Base-by-base conservation (phyloP, 2,329 filamentous ascomycete genomes). In the Fusarium equiseti region DNA sequence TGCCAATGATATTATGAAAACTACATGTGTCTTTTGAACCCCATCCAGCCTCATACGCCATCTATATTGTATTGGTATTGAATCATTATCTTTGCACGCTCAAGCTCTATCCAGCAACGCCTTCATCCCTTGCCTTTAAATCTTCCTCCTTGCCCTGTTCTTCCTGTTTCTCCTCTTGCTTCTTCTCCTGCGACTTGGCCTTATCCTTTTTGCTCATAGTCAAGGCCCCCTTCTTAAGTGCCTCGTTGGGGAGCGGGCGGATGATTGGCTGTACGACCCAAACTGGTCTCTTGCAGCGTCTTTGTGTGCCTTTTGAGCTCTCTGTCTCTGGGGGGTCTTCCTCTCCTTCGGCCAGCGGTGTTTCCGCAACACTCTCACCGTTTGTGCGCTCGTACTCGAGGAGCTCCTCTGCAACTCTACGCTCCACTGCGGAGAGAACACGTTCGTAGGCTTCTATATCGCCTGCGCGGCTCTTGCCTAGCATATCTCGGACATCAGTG, bases 211-310 rank as follows among this genome's bases (percentile, higher is more conserved):
- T 95, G 75, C 90, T 93, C 67, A 91, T 78, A 61, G 86, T 88
- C 35, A 64, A 79, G 97, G 92, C 91, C 0, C 95, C 95, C 78
- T 93, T 94, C 68, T 91, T 90, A 70, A 96, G 76, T 4, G 96
- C 96, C 82, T 98, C 95, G 73, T 92, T 92, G 0, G 96, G 96
- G 75, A 98, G 79, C 43, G 94, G 95, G 59, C 95, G 85, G 9
- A 98, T 88, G 75, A 97, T 93, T 6, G 95, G 91, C 82, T 98
- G 95, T 55, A 90, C 94, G 6, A 97, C 87, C 93, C 94, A 98
- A 15, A 55, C 88, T 91, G 95, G 95, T 70, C 94, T 83, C 78
- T 90, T 91, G 77, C 94, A 97, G 65, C 88, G 84, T 59, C 87
- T 88, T 27, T 96, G 89, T 1, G 92, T 90, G 11, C 88, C 89